Conservation (phyloP, 169 alveolate genomes). For the Cardiosporidium cionae region DNA sequence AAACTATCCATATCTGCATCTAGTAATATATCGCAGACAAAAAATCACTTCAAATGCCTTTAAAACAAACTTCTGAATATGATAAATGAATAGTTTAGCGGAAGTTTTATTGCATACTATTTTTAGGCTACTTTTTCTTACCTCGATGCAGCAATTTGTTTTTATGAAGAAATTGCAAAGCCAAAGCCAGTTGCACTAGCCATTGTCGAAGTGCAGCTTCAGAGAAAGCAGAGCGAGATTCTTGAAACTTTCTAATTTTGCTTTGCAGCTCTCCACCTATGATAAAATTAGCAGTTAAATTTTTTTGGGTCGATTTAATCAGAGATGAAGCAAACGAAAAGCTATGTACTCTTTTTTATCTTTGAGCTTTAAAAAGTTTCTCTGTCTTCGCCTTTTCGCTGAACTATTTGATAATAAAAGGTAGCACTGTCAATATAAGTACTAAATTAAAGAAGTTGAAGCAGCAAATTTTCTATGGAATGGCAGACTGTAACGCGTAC, state of each 20-base stretch:
- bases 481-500: too few relatives aligned
- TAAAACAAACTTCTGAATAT: too few relatives aligned
- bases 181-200: constrained; percentile 69
- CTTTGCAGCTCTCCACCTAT: constrained; percentile 34
- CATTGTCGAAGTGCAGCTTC: constrained; percentile 68
- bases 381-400: not conserved
- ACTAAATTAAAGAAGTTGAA: too few relatives aligned
- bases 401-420: not conserved
- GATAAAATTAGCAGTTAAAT: not conserved
- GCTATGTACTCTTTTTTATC: not conserved
- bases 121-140: constrained; percentile 1
- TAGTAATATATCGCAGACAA: too few relatives aligned
- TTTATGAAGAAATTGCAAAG: constrained; percentile 69
- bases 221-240: constrained; percentile 36
- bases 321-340: not conserved
- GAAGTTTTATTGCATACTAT: not conserved
- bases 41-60: too few relatives aligned
- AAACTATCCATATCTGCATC: not conserved
- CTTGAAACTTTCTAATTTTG: constrained; percentile 13
- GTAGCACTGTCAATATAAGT: too few relatives aligned
- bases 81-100: not conserved
- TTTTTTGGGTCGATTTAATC: not conserved
- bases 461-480: too few relatives aligned
- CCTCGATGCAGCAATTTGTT: constrained; percentile 82
- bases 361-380: not conserved